Base-by-base conservation (phyloP, 164 flowering plant genomes). In the Protea cynaroides region DNA sequence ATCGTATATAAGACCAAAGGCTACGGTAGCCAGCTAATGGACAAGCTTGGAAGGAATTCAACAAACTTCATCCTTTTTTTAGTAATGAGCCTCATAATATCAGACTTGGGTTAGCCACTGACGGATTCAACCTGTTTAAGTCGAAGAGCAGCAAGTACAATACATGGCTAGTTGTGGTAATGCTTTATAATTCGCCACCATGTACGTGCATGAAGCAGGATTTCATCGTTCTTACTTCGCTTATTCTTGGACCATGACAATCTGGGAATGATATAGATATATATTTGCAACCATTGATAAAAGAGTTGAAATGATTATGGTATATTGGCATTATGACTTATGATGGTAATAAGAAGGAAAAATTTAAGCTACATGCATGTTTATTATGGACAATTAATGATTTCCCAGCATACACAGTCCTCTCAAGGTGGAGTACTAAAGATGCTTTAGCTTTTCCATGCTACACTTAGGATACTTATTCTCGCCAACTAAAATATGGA, bases 351-450 rank as follows among this genome's bases (percentile, higher is more conserved):
- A 37, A 0, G 0, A 18, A 38, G 4, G 2, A 19, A 1, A 12
- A 13, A 0, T 68, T 68, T 47, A 37, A 55, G 1, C 8, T 72
- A 46, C 12, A 56, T n/a, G 65, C 65, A 14, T 18, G 47, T 4
- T 3, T 64, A 3, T 59, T 66, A 37, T 67, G 71, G 61, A 64
- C 68, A 0, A 67, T 72, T 15, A 63, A 59, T 66, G 70, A 71
- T 8, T 70, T 59, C 23, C 56, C 65, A 1, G 51, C 65, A 0
- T 70, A 71, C 47, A 65, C 52, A 22, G 55, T 54, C 23, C 52
- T 64, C 14, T 40, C 14, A 1, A 8, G 46, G 4, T 40, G 46
- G 46, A 40, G 14, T 12, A 40, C 14, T 8, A 12, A 8, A 40
- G 46, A 12, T 40, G 46, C 46, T 40, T 3, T 40, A 10, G 46